Percentiles rank a stretch among this genome's conserved stretches.
Evolutionary conservation across 441 rosid species (phyloP).

Genomic region (Raphanus hybrid): DNA sequence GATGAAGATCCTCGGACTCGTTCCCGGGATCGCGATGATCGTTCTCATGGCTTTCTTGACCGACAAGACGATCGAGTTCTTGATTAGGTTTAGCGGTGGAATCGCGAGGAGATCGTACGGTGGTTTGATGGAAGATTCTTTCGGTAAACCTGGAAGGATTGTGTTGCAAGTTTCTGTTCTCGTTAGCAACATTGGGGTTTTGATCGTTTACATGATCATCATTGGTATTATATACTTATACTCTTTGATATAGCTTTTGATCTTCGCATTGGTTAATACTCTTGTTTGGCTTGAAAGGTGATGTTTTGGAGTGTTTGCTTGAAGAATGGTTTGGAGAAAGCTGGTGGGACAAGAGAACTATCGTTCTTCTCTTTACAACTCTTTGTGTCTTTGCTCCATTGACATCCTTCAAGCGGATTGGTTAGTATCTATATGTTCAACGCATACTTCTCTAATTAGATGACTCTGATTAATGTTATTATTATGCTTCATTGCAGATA

Average conservation of each 20-base stretch:
- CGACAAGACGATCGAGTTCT: constrained; percentile 52
- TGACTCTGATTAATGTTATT: too few species aligned
- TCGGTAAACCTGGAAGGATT: constrained; percentile 49
- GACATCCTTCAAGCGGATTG: constrained; percentile 46
- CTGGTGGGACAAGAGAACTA: constrained; percentile 53
- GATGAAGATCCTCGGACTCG: constrained; percentile 54
- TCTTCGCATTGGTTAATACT: neutral
- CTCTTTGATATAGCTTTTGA: neutral
- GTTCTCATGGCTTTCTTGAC: constrained; percentile 50
- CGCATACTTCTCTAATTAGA: too few species aligned
- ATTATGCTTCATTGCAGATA: too few species aligned
- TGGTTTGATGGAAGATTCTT: constrained; percentile 58
- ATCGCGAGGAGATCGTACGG: constrained; percentile 45
- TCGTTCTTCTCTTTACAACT: constrained; percentile 45
- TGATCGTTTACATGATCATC: constrained; percentile 58
- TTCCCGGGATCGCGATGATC: constrained; percentile 49
- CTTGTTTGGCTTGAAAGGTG: constrained; percentile 43
- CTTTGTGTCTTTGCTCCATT: constrained; percentile 50
- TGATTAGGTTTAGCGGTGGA: constrained; percentile 54
- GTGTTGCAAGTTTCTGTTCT: constrained; percentile 50
- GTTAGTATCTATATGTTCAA: constrained; percentile 30
- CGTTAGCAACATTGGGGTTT: constrained; percentile 55
- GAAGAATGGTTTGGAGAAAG: constrained; percentile 53
- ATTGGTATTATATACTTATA: constrained; percentile 35
- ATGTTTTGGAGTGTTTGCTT: constrained; percentile 38